A percentile compares a stretch with the other conserved stretches of the same genome.
Evolutionary conservation across 306 rosid species (phyloP).

Genomic region (Mimosa bimucronata): DNA sequence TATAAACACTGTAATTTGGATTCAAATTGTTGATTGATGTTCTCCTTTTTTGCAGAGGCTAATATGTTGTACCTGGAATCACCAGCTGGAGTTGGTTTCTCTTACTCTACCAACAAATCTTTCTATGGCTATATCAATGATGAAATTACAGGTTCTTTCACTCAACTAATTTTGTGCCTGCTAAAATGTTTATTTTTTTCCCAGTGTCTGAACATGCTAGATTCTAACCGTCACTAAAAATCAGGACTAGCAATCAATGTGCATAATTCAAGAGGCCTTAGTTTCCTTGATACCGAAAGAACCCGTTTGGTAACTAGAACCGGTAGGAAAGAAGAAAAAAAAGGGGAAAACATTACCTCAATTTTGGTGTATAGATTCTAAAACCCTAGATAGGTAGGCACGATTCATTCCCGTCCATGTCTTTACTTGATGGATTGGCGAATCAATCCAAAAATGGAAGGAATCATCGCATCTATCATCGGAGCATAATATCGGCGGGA

Average conservation of each 20-base stretch:
- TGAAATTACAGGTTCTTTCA: constrained; percentile 58
- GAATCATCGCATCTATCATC: not conserved
- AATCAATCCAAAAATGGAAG: not conserved
- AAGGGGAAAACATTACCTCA: not conserved
- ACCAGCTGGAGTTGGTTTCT: constrained; percentile 89
- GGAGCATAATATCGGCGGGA: not conserved
- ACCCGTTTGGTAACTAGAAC: not conserved
- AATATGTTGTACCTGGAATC: constrained; percentile 72
- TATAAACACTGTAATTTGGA: not conserved
- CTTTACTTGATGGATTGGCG: not conserved
- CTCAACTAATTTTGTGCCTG: not conserved
- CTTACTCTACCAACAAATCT: constrained; percentile 61
- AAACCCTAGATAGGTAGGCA: not conserved
- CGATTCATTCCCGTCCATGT: not conserved
- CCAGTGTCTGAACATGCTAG: not conserved
- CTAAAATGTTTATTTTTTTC: not conserved
- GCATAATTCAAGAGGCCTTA: not conserved
- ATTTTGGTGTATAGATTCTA: not conserved
- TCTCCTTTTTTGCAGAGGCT: constrained; percentile 51
- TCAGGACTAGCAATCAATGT: not conserved
- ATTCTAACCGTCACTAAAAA: not conserved
- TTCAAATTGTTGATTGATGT: not conserved
- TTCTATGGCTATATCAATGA: constrained; percentile 55
- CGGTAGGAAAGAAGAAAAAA: not conserved
- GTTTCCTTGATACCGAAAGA: not conserved